Percentiles rank a stretch among this genome's conserved stretches.
phyloP scores from a whole-genome alignment of 225 moss, liverwort and hornwort species.

The Physcomitrellopsis africana region DNA sequence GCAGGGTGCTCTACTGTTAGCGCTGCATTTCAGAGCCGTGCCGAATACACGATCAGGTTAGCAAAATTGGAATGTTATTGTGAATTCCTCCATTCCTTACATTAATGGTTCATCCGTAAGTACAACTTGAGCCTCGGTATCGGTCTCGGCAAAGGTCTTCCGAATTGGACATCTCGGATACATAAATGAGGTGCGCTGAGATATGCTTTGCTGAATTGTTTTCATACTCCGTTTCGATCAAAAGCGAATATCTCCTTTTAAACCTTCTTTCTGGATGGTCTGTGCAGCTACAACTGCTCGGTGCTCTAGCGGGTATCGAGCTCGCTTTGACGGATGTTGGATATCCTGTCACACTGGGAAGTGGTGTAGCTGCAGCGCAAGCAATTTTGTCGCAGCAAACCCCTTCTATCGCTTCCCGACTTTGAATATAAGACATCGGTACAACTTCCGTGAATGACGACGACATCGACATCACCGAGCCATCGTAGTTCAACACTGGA shows the following conservation, averaged over 20 bases:
- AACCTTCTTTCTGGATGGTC: neutral
- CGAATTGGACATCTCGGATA: constrained; percentile 75
- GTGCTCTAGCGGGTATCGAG: constrained; percentile 72
- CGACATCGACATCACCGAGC: neutral
- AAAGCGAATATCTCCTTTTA: neutral
- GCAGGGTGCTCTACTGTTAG: too few species aligned
- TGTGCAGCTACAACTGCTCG: constrained; percentile 73
- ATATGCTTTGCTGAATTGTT: neutral
- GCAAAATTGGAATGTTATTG: too few species aligned
- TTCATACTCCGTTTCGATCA: too few species aligned
- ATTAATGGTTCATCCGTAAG: constrained; percentile 17
- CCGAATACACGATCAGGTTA: too few species aligned
- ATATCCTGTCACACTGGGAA: constrained; percentile 56
- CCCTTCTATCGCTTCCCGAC: constrained; percentile 67
- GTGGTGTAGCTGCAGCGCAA: constrained; percentile 71
- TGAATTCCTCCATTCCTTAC: too few species aligned
- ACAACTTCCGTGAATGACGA: neutral
- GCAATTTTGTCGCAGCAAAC: constrained; percentile 52
- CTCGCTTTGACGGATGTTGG: constrained; percentile 63
- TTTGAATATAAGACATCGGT: constrained; percentile 31
- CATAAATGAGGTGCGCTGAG: constrained; percentile 59
- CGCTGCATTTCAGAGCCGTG: too few species aligned
- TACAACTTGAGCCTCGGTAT: constrained; percentile 71
- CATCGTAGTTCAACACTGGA: neutral
- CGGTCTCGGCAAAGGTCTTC: constrained; percentile 73